Evolutionary conservation across 192 early-diverging fungal genomes (phyloP), one percentile per base, ranked within the genome.

Genomic region (Podochytrium sp.): DNA sequence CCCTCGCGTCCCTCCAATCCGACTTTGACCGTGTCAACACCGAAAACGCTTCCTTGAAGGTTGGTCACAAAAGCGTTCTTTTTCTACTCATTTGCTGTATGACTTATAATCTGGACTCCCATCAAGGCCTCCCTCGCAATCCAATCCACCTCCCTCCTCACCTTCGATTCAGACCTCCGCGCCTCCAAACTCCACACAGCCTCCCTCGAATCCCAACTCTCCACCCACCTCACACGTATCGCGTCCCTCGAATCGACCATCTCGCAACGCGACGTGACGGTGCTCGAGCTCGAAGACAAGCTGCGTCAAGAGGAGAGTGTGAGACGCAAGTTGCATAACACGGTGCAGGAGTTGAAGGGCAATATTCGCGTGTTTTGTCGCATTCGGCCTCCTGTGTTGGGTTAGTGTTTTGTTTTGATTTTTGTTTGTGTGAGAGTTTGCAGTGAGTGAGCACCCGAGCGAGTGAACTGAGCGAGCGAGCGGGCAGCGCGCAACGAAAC

Each of bases 321-420:
- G 27, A 88, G 95, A n/a, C 83, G 95, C 42, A 80, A 84, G 64
- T 78, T 99, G 35, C 96, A 98, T 81, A 99, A 98, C 76, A 91
- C 91, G 0, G 91, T 95, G 38, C 94, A 83, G 80, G 97, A 99
- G 77, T 86, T 98, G 53, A 96, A 94, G 67, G 97, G 97, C 37
- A 99, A 99, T 75, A 97, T 99, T 50, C 88, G 97, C 29, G 97
- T 98, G 30, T 98, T 99, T 80, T 98, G 96, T 78, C 84, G 97
- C 35, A 90, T 98, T 12, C 88, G 97, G 37, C 97, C 97, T 10
- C 77, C 89, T 41, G 38, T 37, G 20, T 10, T 65, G 6, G 33
- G 59, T 65, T 71, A 51, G 29, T 33, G 32, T n/a, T 30, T 27
- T 18, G 20, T 74, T 3, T 32, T 18, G 2, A 42, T 1, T 78